phyloP scores from a whole-genome alignment of 1,284 basidiomycete genomes.

The Pulveroboletus sp. region DNA sequence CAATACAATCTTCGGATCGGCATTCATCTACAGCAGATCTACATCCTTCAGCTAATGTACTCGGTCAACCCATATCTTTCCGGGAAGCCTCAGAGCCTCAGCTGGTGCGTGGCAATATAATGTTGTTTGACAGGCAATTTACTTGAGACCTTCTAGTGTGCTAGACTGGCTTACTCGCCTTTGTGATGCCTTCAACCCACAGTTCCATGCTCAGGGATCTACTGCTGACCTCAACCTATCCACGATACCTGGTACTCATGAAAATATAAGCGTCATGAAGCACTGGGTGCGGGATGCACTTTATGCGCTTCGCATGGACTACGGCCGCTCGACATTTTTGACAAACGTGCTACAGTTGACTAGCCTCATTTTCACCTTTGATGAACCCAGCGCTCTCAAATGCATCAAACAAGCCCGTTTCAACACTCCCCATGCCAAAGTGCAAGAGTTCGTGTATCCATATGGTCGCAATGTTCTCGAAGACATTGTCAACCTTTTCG shows the following conservation, averaged over 20 bases:
- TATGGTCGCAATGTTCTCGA: too few relatives aligned
- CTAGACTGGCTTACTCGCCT: slow-evolving; percentile 40
- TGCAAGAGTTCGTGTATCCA: too few relatives aligned
- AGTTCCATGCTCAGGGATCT: slow-evolving; percentile 41
- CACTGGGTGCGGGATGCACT: slow-evolving; percentile 45
- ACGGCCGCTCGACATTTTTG: slow-evolving; percentile 26
- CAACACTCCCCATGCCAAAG: too few relatives aligned
- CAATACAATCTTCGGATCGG: slow-evolving; percentile 45
- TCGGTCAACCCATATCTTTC: slow-evolving; percentile 15
- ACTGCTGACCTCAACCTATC: slow-evolving; percentile 35
- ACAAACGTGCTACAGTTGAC: slow-evolving; percentile 37
- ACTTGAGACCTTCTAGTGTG: too few relatives aligned
- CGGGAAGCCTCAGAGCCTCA: too few relatives aligned
- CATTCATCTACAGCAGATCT: slow-evolving; percentile 50
- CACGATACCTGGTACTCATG: slow-evolving; percentile 40
- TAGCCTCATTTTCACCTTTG: slow-evolving; percentile 34
- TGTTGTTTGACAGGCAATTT: too few relatives aligned
- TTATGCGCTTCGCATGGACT: slow-evolving; percentile 23
- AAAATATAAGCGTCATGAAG: slow-evolving; percentile 39
- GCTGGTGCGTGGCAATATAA: too few relatives aligned
- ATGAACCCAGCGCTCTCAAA: slow-evolving; percentile 25
- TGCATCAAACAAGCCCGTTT: slow-evolving; percentile 20
- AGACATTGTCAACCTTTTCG: too few relatives aligned
- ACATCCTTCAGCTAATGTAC: slow-evolving; percentile 42
- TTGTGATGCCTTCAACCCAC: slow-evolving; percentile 44